Percentiles rank a stretch among this genome's conserved stretches.
Conservation (phyloP, 257 asterid species). For the Rehmannia glutinosa region DNA sequence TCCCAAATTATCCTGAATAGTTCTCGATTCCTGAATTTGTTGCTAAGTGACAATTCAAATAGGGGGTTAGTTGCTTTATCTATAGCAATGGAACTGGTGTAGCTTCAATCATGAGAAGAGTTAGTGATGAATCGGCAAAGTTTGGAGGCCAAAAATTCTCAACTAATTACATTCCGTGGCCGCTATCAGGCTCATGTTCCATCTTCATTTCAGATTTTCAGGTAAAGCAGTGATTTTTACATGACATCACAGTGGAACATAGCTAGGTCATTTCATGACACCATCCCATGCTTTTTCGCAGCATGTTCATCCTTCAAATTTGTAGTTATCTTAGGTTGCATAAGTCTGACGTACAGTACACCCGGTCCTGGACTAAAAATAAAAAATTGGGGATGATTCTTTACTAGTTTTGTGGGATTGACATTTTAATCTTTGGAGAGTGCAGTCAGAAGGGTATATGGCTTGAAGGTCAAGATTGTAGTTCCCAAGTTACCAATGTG, state of each 20-base stretch:
- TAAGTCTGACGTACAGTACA: not conserved
- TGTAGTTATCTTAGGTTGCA: not conserved
- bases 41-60: not conserved
- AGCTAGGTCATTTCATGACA: not conserved
- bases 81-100: not conserved
- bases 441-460: not conserved
- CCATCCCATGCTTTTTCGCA: not conserved
- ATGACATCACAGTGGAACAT: not conserved
- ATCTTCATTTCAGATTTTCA: no score
- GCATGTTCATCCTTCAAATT: not conserved
- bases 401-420: not conserved
- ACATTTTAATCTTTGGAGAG: not conserved
- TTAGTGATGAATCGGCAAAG: not conserved
- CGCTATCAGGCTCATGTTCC: not conserved
- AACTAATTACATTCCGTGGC: no score
- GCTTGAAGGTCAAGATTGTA: not conserved
- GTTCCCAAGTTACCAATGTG: not conserved
- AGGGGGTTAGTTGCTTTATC: not conserved
- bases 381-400: not conserved
- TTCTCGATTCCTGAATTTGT: no score
- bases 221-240: not conserved
- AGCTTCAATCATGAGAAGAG: not conserved
- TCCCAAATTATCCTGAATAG: no score
- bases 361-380: no score
- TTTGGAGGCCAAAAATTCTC: not conserved